phyloP scores from a whole-genome alignment of 1,139 yeast species.

The Chernovozyma aurita region DNA sequence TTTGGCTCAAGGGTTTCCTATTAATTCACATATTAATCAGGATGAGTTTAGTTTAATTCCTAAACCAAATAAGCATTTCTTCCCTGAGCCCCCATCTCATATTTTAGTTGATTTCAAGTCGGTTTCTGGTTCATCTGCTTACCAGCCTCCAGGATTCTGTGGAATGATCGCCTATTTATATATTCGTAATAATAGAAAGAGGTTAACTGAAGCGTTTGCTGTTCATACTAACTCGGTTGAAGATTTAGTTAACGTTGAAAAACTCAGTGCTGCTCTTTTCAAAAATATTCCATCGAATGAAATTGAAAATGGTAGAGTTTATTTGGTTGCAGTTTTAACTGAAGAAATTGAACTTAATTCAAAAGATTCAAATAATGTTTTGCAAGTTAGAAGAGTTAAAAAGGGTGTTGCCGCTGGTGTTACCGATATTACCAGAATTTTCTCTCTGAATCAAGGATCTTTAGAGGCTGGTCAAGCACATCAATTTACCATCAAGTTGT shows the following conservation, averaged over 20 bases:
- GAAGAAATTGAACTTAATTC: constrained; percentile 48
- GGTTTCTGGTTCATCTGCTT: constrained; percentile 57
- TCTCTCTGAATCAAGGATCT: constrained; percentile 61
- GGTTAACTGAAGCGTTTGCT: constrained; percentile 78
- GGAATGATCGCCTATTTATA: constrained; percentile 74
- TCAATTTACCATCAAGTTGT: constrained; percentile 68
- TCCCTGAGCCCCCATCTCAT: constrained; percentile 62
- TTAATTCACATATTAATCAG: constrained; percentile 34
- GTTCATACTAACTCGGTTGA: constrained; percentile 58
- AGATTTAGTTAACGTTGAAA: constrained; percentile 59
- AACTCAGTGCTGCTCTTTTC: constrained; percentile 74
- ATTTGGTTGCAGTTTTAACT: constrained; percentile 63
- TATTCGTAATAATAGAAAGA: constrained; percentile 58
- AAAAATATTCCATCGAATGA: constrained; percentile 73
- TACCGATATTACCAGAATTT: constrained; percentile 76
- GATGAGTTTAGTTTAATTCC: constrained; percentile 39
- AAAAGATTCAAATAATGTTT: constrained; percentile 19
- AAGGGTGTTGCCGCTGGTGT: constrained; percentile 90
- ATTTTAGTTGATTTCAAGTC: constrained; percentile 76
- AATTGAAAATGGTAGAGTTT: constrained; percentile 57
- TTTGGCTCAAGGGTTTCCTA: constrained; percentile 69
- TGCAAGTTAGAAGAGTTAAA: constrained; percentile 46
- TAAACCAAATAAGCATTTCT: constrained; percentile 41
- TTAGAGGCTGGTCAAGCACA: constrained; percentile 60
- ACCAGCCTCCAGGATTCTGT: constrained; percentile 64